Evolutionary conservation across 1,284 basidiomycete species (phyloP), one percentile per base, ranked within the genome.

Genomic region (Somion occarium): DNA sequence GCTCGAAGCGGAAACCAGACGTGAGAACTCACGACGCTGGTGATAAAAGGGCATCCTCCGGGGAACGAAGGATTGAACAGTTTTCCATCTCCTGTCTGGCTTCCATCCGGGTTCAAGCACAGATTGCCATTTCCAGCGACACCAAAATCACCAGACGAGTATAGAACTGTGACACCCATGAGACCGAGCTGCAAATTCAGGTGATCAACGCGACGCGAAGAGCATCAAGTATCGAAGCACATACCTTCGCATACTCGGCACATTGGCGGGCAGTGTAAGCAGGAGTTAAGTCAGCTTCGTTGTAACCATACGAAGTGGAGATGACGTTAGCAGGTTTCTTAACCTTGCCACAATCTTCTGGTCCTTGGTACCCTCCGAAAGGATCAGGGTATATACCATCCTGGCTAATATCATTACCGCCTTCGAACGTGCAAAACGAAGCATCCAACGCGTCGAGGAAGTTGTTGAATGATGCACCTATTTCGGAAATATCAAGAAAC

Each of bases 31-130:
- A 80, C 82, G 9, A 85, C 80, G 3, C 77, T 58, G 3, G 82
- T 85, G 15, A 85, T 77, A 56, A 73, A 88, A 0, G 85, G 86
- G 63, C 85, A 55, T 20, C 51, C 53, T 18, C 55, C 52, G 19
- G 47, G 44, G 42, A 46, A 44, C 34, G 43, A 34, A 7, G 30
- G 30, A 18, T 53, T 51, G 55, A 61, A 61, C 42, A 44, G 22
- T 38, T 30, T 50, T 12, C 51, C 56, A 9, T 18, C 23, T 26
- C 19, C 25, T 11, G 15, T 11, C 30, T 53, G 52, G 23, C 51
- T 48, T 56, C 69, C 63, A 42, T 56, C 55, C 1, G 57, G 39
- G 23, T 61, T 46, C 1, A 69, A 57, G 48, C 69, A 69, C 9
- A 60, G 62, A 15, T 80, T 82, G 5, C 38, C 41, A 55, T 72